Conservation (phyloP, 169 alveolate genomes). For the Eimeria praecox region DNA sequence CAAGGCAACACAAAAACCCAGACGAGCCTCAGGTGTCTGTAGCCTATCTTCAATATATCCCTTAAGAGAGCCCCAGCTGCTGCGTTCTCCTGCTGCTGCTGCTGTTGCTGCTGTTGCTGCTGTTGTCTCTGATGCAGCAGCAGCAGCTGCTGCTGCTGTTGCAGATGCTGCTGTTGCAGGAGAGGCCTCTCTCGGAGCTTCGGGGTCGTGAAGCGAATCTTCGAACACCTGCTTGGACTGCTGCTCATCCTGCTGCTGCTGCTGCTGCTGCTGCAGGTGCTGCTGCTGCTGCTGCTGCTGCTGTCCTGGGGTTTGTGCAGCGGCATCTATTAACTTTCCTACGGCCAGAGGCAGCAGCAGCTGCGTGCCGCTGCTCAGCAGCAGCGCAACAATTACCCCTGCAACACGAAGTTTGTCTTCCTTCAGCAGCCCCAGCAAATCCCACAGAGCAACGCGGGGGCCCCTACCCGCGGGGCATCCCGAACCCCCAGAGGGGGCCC, state of each 20-base stretch:
- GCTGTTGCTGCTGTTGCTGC: neutral
- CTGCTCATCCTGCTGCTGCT: slow-evolving; percentile 10
- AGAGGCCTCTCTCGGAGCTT: neutral
- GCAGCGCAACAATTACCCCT: slow-evolving; percentile 16
- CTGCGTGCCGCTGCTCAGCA: slow-evolving; percentile 76
- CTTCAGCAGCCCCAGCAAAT: slow-evolving; percentile 20
- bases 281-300: slow-evolving; percentile 10
- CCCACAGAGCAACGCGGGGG: slow-evolving; percentile 29
- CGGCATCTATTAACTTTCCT: slow-evolving; percentile 55
- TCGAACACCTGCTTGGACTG: neutral
- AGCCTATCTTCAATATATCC: neutral
- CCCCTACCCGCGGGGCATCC: neutral
- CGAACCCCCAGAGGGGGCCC: no score
- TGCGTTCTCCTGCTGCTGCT: slow-evolving; percentile 25
- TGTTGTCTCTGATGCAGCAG: neutral
- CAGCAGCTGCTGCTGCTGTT: neutral
- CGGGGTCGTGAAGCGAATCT: neutral
- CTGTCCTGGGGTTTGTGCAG: neutral
- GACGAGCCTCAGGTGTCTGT: slow-evolving; percentile 29
- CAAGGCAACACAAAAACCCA: slow-evolving; percentile 51
- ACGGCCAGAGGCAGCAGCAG: slow-evolving; percentile 51
- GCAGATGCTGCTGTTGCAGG: neutral
- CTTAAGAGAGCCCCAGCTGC: neutral
- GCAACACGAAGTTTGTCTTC: slow-evolving; percentile 45
- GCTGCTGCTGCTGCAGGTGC: slow-evolving; percentile 43